Evolutionary conservation across 345 rosid genomes (phyloP).

Genomic region (Euphorbia peplus): DNA sequence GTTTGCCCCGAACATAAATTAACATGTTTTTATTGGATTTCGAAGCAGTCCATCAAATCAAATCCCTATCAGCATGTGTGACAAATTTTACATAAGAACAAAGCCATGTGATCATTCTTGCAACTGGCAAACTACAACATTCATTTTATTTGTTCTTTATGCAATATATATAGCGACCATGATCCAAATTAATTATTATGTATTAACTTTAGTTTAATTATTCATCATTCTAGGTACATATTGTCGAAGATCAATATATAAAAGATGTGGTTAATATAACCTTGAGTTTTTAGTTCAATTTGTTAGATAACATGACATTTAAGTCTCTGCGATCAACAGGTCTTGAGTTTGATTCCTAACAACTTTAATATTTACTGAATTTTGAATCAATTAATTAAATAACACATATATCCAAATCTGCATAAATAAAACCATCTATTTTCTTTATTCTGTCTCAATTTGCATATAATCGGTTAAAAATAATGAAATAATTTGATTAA

Average conservation of each 20-base stretch:
- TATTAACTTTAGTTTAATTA: not conserved
- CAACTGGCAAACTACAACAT: constrained; percentile 9
- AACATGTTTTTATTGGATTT: constrained; percentile 16
- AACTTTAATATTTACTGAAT: too few relatives aligned
- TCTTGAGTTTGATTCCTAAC: too few relatives aligned
- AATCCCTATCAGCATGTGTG: not conserved
- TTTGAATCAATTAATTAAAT: too few relatives aligned
- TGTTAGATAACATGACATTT: too few relatives aligned
- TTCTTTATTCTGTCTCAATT: too few relatives aligned
- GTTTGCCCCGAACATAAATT: constrained; percentile 15
- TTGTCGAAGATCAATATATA: too few relatives aligned
- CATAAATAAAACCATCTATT: too few relatives aligned
- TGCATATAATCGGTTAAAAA: too few relatives aligned
- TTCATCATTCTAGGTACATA: not conserved
- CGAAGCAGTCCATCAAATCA: not conserved
- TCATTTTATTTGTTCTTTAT: not conserved
- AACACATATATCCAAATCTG: too few relatives aligned
- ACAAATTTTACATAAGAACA: constrained; percentile 1
- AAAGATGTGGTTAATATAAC: not conserved
- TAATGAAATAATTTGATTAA: too few relatives aligned
- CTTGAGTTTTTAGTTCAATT: too few relatives aligned
- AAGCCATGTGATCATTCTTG: not conserved
- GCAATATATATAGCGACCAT: not conserved
- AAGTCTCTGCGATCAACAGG: too few relatives aligned
- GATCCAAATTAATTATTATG: not conserved